Evolutionary conservation across 2,329 filamentous ascomycete species (phyloP).

Genomic region (Trichoderma sp.): DNA sequence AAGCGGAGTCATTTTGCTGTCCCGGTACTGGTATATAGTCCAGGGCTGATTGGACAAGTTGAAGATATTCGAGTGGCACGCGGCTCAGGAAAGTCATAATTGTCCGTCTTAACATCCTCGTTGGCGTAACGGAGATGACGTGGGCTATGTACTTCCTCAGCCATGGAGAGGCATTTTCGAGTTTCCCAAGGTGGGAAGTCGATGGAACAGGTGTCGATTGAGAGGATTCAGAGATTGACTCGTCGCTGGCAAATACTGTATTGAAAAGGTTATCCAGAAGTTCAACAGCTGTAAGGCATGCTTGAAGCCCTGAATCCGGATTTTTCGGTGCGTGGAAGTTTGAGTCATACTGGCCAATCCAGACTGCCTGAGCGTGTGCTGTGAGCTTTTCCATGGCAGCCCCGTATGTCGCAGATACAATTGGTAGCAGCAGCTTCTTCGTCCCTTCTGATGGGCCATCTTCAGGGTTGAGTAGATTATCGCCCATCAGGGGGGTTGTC

Average conservation of each 20-base stretch:
- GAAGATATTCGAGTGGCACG: slow-evolving; percentile 6
- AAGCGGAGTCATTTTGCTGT: neutral
- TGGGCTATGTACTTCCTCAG: neutral
- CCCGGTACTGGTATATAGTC: neutral
- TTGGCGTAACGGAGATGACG: slow-evolving; percentile 1
- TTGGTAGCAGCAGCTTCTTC: neutral
- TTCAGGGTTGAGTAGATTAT: neutral
- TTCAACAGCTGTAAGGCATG: neutral
- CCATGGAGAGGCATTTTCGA: slow-evolving; percentile 12
- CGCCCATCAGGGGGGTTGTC: neutral
- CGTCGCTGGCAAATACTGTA: neutral
- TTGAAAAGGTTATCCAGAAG: neutral
- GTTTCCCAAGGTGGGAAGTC: neutral
- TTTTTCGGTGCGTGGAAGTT: neutral
- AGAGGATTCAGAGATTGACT: neutral
- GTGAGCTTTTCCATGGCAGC: neutral
- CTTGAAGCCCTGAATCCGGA: neutral
- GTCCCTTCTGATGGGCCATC: slow-evolving; percentile 13
- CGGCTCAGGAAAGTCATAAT: slow-evolving; percentile 1
- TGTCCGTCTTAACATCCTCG: neutral
- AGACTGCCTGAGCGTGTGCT: neutral
- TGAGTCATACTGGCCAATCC: neutral
- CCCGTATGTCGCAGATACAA: slow-evolving; percentile 7
- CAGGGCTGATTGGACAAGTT: slow-evolving; percentile 15
- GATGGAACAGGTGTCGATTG: neutral